Evolutionary conservation across 805 yeast genomes (phyloP).

Genomic region (Metschnikowia arizonensis): DNA sequence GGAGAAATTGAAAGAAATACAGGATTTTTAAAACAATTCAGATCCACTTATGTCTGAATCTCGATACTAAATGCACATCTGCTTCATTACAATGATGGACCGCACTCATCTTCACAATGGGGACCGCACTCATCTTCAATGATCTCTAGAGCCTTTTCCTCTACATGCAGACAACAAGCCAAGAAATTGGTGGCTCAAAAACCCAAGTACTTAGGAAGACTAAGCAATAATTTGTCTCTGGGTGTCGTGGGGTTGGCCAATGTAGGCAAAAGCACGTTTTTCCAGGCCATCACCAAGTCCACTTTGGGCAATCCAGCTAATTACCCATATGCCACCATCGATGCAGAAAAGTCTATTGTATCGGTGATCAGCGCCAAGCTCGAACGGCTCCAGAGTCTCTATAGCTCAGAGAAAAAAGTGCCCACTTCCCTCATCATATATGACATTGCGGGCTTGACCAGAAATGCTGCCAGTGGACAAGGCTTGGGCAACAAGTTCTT

Average conservation of each 20-base stretch:
- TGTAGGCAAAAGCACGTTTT: constrained; percentile 95
- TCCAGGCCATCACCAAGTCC: constrained; percentile 93
- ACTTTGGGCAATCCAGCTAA: constrained; percentile 95
- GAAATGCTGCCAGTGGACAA: constrained; percentile 95
- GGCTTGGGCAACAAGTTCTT: constrained; percentile 97
- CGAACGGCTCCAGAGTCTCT: constrained; percentile 68
- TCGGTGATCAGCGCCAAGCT: constrained; percentile 88
- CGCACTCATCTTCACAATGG: too few relatives aligned
- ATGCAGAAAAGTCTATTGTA: constrained; percentile 97
- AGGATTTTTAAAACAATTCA: too few relatives aligned
- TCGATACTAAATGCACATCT: too few relatives aligned
- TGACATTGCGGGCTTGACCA: constrained; percentile 97
- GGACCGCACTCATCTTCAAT: neutral
- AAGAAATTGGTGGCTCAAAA: constrained; percentile 11
- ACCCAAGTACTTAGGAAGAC: constrained; percentile 16
- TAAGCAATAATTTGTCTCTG: constrained; percentile 17
- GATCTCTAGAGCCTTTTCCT: constrained; percentile 7
- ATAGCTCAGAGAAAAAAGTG: constrained; percentile 78
- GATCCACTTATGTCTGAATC: too few relatives aligned
- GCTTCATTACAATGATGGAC: too few relatives aligned
- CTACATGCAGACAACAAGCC: constrained; percentile 14
- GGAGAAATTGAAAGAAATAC: too few relatives aligned
- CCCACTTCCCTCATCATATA: constrained; percentile 92
- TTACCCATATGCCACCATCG: constrained; percentile 96
- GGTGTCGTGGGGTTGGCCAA: constrained; percentile 96